Evolutionary conservation across 2,329 filamentous ascomycete genomes (phyloP).

Genomic region (Akanthomyces muscarius): DNA sequence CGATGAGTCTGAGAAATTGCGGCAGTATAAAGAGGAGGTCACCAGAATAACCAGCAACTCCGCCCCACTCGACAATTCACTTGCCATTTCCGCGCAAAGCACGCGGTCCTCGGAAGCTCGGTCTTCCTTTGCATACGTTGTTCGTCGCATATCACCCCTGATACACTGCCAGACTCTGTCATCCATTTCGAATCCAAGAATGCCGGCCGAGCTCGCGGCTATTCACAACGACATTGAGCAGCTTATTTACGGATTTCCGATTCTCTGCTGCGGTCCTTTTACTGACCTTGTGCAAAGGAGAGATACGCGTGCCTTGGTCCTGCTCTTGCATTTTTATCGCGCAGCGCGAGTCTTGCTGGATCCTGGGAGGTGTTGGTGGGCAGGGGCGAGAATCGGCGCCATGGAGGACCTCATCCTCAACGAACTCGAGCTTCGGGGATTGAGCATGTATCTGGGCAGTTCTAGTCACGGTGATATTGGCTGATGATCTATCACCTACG

Average conservation of each 20-base stretch:
- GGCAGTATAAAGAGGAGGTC: background rate
- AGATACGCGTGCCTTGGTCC: slow-evolving; percentile 26
- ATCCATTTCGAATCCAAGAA: background rate
- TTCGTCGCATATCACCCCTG: slow-evolving; percentile 21
- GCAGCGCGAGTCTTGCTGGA: slow-evolving; percentile 22
- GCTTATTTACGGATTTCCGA: slow-evolving; percentile 27
- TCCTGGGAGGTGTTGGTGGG: slow-evolving; percentile 26
- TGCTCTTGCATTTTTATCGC: slow-evolving; percentile 28
- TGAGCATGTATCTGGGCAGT: background rate
- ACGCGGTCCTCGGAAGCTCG: slow-evolving; percentile 6
- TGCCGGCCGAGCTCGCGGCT: background rate
- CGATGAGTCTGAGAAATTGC: background rate
- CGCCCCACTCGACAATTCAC: background rate
- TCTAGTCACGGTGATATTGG: background rate
- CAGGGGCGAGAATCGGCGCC: background rate
- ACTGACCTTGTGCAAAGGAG: slow-evolving; percentile 22
- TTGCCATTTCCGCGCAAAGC: too few relatives aligned
- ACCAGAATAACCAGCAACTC: background rate
- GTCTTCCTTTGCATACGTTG: slow-evolving; percentile 22
- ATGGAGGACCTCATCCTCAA: background rate
- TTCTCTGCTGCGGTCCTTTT: slow-evolving; percentile 27
- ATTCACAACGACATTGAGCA: slow-evolving; percentile 23
- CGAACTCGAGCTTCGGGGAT: background rate
- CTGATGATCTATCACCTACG: background rate
- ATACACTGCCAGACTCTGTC: slow-evolving; percentile 15